phyloP scores from a whole-genome alignment of 1,284 basidiomycete species.

The Boletus nobilissimus region DNA sequence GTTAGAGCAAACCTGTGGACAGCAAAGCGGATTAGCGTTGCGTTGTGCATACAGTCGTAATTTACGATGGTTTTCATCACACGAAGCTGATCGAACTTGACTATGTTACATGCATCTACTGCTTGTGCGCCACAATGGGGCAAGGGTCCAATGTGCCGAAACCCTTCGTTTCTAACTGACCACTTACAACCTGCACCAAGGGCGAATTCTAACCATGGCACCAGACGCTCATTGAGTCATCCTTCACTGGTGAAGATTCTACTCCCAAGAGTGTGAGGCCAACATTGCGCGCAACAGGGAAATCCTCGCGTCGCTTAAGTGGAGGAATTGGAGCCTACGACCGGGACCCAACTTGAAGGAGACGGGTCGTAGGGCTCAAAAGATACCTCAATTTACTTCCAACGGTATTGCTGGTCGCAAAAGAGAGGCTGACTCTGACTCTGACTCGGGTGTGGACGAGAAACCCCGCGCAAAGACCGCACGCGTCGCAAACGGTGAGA shows the following conservation, averaged over 20 bases:
- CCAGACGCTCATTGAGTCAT: neutral
- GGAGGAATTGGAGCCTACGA: constrained; percentile 51
- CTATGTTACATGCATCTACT: too few relatives aligned
- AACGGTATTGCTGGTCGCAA: constrained; percentile 16
- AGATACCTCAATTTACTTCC: constrained; percentile 19
- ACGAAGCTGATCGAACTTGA: too few relatives aligned
- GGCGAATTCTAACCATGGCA: neutral
- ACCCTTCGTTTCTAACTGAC: neutral
- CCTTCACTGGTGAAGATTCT: constrained; percentile 34
- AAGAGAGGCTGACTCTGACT: constrained; percentile 32
- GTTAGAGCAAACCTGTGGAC: constrained; percentile 15
- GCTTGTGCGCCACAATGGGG: neutral
- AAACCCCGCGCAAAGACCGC: constrained; percentile 44
- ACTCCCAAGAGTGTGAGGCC: constrained; percentile 57
- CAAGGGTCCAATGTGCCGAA: neutral
- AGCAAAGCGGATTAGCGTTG: neutral
- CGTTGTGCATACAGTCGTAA: constrained; percentile 7
- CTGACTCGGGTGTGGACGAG: constrained; percentile 19
- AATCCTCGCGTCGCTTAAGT: constrained; percentile 58
- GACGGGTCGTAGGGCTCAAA: constrained; percentile 37
- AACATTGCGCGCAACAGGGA: constrained; percentile 64
- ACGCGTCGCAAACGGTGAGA: constrained; percentile 44
- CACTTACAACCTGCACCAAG: neutral
- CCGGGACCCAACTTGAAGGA: constrained; percentile 63
- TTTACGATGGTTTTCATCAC: too few relatives aligned